These are phyloP conservation scores for Pythium sp. DNA, from an alignment of 352 stramenopile genomes.

Conservation along the genomic window DNA sequence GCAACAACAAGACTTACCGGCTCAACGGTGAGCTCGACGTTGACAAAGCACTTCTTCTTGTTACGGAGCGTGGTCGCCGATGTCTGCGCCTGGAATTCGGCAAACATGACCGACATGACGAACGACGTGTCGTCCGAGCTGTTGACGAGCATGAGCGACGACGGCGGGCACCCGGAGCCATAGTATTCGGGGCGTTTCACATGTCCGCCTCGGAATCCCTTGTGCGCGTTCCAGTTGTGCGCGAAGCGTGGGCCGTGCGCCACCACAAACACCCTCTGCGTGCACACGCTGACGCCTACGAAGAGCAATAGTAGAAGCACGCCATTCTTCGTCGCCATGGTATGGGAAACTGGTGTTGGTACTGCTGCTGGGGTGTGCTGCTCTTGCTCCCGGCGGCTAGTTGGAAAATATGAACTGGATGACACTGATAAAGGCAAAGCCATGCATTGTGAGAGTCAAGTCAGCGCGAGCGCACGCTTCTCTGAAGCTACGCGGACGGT, in stretches of 20 bases:
- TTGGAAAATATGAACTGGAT: background rate
- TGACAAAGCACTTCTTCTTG: slow-evolving; percentile 25
- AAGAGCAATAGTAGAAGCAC: background rate
- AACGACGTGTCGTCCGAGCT: slow-evolving; percentile 25
- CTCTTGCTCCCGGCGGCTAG: background rate
- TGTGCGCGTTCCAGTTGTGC: slow-evolving; percentile 4
- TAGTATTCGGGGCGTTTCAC: slow-evolving; percentile 27
- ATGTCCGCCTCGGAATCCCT: slow-evolving; percentile 23
- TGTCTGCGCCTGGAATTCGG: slow-evolving; percentile 26
- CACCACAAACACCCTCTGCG: background rate
- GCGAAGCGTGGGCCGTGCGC: background rate
- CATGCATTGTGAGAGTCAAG: background rate
- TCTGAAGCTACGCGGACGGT: background rate
- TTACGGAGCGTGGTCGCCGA: slow-evolving; percentile 8
- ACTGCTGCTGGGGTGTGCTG: background rate
- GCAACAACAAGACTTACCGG: slow-evolving; percentile 11
- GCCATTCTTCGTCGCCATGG: background rate
- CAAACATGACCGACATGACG: slow-evolving; percentile 28
- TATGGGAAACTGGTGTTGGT: background rate
- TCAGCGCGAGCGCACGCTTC: background rate
- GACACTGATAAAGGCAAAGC: background rate
- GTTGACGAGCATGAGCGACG: slow-evolving; percentile 26
- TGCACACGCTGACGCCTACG: background rate
- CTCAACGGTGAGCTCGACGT: slow-evolving; percentile 23
- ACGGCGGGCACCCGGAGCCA: slow-evolving; percentile 24